phyloP scores from a whole-genome alignment of 2,329 filamentous ascomycete species.

The Gaeumannomyces sp. region DNA sequence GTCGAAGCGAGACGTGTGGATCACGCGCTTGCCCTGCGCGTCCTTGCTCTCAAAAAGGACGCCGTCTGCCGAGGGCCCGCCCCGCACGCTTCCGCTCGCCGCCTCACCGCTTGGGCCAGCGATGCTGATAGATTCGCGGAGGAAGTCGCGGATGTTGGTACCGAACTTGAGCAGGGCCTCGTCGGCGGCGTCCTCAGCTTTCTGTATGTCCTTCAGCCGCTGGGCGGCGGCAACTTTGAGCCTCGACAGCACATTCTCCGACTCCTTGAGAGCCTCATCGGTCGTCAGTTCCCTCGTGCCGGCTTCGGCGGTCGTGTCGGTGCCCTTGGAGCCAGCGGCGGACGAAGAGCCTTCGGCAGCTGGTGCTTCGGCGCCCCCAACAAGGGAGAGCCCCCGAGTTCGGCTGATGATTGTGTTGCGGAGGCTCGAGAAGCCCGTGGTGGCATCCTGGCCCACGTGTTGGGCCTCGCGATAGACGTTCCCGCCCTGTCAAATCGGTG shows the following conservation, averaged over 20 bases:
- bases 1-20: constrained; percentile 90
- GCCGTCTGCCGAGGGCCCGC: constrained; percentile 39
- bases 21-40: constrained; percentile 80
- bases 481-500: constrained; percentile 55
- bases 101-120: constrained; percentile 31
- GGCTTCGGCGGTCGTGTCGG: constrained; percentile 4
- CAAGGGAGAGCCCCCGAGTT: constrained; percentile 67
- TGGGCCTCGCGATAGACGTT: constrained; percentile 76
- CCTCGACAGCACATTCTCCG: constrained; percentile 65
- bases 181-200: constrained; percentile 91
- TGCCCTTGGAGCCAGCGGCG: constrained; percentile 21
- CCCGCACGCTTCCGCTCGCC: constrained; percentile 6
- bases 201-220: constrained; percentile 80
- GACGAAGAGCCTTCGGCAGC: constrained; percentile 13
- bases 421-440: constrained; percentile 70
- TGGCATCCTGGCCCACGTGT: constrained; percentile 68
- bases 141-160: constrained; percentile 79
- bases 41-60: constrained; percentile 94
- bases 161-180: constrained; percentile 91
- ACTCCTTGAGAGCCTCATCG: constrained; percentile 40
- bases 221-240: constrained; percentile 73
- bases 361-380: constrained; percentile 26
- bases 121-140: constrained; percentile 85
- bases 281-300: constrained; percentile 7
- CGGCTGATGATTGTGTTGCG: constrained; percentile 62